A percentile compares a stretch with the other conserved stretches of the same genome.
Conservation (phyloP, 2,329 filamentous ascomycete species). For the Chaetomium olivaceum region DNA sequence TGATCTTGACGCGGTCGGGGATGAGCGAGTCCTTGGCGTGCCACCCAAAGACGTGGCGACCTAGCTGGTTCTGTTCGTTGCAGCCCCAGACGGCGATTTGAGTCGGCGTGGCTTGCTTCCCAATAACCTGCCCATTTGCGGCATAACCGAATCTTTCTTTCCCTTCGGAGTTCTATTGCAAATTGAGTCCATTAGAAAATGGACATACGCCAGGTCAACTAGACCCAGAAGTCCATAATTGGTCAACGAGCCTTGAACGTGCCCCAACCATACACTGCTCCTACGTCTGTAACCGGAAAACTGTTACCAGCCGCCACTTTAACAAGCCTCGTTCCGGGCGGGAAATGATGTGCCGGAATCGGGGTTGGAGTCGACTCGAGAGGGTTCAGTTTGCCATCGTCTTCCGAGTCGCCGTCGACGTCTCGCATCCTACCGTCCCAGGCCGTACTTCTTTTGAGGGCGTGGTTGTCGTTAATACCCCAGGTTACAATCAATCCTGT, state of each 20-base stretch:
- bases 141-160: neutral
- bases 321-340: neutral
- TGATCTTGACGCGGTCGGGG: neutral
- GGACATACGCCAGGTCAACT: too few species aligned
- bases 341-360: neutral
- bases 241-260: neutral
- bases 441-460: neutral
- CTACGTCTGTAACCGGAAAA: neutral
- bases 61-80: constrained; percentile 3
- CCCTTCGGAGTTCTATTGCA: neutral
- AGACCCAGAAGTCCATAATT: too few species aligned
- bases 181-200: too few species aligned
- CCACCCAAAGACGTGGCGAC: neutral
- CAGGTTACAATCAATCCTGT: constrained; percentile 4
- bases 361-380: constrained; percentile 3
- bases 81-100: neutral
- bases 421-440: neutral
- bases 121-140: neutral
- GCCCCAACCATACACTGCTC: neutral
- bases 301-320: neutral
- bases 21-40: neutral
- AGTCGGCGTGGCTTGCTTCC: neutral
- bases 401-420: neutral
- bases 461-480: constrained; percentile 5
- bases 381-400: neutral